phyloP scores from a whole-genome alignment of 2,329 filamentous ascomycete genomes.

The Fusarium sp. region DNA sequence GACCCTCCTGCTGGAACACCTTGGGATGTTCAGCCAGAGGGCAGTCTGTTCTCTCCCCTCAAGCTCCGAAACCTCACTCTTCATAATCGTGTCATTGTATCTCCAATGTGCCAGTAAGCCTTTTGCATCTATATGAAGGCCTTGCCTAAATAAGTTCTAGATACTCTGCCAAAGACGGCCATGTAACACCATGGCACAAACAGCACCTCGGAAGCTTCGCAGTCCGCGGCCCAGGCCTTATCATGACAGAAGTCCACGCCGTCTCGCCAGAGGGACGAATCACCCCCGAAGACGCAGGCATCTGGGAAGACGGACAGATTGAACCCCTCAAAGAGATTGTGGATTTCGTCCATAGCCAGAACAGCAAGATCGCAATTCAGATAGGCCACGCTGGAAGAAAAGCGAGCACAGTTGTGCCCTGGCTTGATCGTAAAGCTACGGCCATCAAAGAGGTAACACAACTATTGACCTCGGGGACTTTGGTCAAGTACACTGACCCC shows the following conservation, averaged over 20 bases:
- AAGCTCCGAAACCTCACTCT: constrained; percentile 60
- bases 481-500: background rate
- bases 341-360: constrained; percentile 74
- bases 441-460: constrained; percentile 42
- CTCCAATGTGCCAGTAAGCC: constrained; percentile 64
- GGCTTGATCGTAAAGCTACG: constrained; percentile 46
- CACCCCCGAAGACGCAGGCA: constrained; percentile 76
- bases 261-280: constrained; percentile 78
- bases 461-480: too few relatives aligned
- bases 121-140: background rate
- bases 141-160: constrained; percentile 8
- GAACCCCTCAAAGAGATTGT: constrained; percentile 70
- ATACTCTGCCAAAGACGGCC: constrained; percentile 58
- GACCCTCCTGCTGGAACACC: constrained; percentile 46
- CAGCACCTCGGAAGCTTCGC: constrained; percentile 58
- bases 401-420: constrained; percentile 57
- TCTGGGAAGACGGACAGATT: constrained; percentile 81
- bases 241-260: constrained; percentile 77
- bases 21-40: constrained; percentile 44
- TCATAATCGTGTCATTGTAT: constrained; percentile 63
- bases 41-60: constrained; percentile 60
- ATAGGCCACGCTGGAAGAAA: constrained; percentile 78
- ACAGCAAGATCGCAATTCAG: constrained; percentile 76
- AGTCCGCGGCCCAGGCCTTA: constrained; percentile 66
- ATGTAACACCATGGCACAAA: constrained; percentile 61